Evolutionary conservation across 345 rosid genomes (phyloP).

Genomic region (Turritis glabra): DNA sequence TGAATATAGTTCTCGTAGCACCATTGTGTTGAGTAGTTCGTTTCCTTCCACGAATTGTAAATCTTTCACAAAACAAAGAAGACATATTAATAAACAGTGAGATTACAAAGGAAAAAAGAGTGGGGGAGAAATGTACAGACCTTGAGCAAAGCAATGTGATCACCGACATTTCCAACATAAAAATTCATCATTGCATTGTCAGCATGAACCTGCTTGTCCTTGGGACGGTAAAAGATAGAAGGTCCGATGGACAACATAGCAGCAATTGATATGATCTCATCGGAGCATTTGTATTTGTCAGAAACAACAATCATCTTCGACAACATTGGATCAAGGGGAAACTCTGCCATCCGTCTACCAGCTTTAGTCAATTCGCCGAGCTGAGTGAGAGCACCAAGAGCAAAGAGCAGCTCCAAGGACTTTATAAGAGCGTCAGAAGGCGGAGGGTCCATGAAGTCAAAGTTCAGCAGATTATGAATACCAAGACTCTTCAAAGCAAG

Average conservation of each 20-base stretch:
- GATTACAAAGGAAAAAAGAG: background rate
- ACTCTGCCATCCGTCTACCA: slow-evolving; percentile 87
- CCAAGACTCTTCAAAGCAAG: slow-evolving; percentile 88
- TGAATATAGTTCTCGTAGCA: slow-evolving; percentile 90
- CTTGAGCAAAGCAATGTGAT: slow-evolving; percentile 79
- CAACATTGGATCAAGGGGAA: slow-evolving; percentile 84
- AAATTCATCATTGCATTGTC: slow-evolving; percentile 84
- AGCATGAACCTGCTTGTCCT: slow-evolving; percentile 89
- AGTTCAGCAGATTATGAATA: slow-evolving; percentile 69
- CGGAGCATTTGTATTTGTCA: slow-evolving; percentile 76
- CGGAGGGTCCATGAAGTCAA: slow-evolving; percentile 94
- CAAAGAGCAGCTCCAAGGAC: slow-evolving; percentile 73
- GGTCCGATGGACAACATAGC: slow-evolving; percentile 92
- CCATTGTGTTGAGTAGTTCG: slow-evolving; percentile 88
- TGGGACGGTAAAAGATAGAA: slow-evolving; percentile 85
- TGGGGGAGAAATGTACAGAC: slow-evolving; percentile 37
- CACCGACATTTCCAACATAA: slow-evolving; percentile 79
- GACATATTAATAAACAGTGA: slow-evolving; percentile 11
- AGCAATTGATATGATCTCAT: slow-evolving; percentile 73
- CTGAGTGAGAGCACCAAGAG: slow-evolving; percentile 77
- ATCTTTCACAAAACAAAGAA: slow-evolving; percentile 48
- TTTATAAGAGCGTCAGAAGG: slow-evolving; percentile 81
- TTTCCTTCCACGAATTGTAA: slow-evolving; percentile 83
- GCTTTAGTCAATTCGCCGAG: slow-evolving; percentile 86
- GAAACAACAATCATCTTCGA: slow-evolving; percentile 86